Evolutionary conservation across 129 eudicot species (phyloP).

Genomic region (Flaveria bidentis): DNA sequence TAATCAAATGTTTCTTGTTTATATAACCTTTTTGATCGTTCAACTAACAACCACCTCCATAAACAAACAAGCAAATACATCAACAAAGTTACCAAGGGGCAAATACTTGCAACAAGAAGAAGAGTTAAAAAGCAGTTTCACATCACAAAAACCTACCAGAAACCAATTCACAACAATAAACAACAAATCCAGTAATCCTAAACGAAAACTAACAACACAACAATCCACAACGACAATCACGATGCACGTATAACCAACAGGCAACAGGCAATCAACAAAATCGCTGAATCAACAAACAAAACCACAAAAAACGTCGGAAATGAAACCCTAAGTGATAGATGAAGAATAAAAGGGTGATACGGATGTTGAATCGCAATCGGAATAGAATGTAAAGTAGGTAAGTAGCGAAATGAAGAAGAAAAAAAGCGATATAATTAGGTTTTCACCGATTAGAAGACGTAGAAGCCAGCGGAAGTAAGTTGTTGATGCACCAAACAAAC

Average conservation of each 20-base stretch:
- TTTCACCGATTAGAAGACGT: constrained; percentile 27
- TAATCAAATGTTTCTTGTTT: not conserved
- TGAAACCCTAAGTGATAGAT: not conserved
- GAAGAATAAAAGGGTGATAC: not conserved
- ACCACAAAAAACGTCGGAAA: not conserved
- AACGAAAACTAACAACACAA: not conserved
- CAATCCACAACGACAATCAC: constrained; percentile 9
- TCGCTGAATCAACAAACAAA: not conserved
- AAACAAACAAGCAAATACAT: not conserved
- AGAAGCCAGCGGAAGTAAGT: constrained; percentile 6
- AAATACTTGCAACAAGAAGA: no score
- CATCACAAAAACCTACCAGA: not conserved
- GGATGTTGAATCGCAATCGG: constrained; percentile 19
- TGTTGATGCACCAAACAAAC: not conserved
- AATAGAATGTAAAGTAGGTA: not conserved
- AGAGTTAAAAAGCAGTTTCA: not conserved
- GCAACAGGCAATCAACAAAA: not conserved
- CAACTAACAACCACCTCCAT: not conserved
- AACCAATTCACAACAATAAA: not conserved
- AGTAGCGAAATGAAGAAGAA: not conserved
- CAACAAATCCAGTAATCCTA: not conserved
- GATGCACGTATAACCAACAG: not conserved
- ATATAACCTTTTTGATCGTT: not conserved
- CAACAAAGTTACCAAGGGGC: no score
- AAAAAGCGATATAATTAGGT: constrained; percentile 19